Evolutionary conservation across 75 land plant genomes (phyloP).

Genomic region (Selaginella moellendorffii): DNA sequence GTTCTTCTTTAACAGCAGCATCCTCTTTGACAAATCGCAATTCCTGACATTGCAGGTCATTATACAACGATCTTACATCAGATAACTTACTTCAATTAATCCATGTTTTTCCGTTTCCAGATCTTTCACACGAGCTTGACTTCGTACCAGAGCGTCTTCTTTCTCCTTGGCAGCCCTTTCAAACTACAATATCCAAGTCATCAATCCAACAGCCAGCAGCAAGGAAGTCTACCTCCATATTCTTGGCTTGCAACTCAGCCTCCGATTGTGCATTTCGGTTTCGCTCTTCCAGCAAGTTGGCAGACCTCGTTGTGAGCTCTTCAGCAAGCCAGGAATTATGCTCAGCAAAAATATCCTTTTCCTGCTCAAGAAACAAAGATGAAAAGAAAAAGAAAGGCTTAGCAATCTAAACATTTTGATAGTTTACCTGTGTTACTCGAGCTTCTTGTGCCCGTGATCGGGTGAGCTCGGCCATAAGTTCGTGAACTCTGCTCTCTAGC

Average conservation of each 20-base stretch:
- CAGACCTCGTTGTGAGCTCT: constrained; percentile 59
- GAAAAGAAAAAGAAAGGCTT: background rate
- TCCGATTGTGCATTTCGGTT: constrained; percentile 39
- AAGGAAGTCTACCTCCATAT: constrained; percentile 41
- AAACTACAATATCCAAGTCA: constrained; percentile 32
- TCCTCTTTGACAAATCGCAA: constrained; percentile 43
- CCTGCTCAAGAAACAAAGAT: constrained; percentile 26
- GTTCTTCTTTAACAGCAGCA: constrained; percentile 54
- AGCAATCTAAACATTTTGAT: background rate
- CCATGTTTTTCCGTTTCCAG: constrained; percentile 39
- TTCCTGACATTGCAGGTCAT: constrained; percentile 29
- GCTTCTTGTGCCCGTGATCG: constrained; percentile 41
- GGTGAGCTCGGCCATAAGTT: constrained; percentile 45
- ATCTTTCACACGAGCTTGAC: constrained; percentile 51
- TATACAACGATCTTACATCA: background rate
- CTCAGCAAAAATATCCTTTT: constrained; percentile 71
- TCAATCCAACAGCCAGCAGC: background rate
- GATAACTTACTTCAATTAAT: constrained; percentile 35
- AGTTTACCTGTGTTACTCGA: constrained; percentile 53
- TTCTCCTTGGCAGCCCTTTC: constrained; percentile 46
- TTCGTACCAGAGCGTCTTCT: constrained; percentile 30
- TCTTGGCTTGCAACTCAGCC: constrained; percentile 53
- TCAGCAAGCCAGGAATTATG: constrained; percentile 87
- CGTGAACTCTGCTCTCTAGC: constrained; percentile 47
- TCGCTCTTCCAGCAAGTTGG: constrained; percentile 41